Base-by-base conservation (phyloP, 306 rosid species). In the Casuarina cunninghamiana region DNA sequence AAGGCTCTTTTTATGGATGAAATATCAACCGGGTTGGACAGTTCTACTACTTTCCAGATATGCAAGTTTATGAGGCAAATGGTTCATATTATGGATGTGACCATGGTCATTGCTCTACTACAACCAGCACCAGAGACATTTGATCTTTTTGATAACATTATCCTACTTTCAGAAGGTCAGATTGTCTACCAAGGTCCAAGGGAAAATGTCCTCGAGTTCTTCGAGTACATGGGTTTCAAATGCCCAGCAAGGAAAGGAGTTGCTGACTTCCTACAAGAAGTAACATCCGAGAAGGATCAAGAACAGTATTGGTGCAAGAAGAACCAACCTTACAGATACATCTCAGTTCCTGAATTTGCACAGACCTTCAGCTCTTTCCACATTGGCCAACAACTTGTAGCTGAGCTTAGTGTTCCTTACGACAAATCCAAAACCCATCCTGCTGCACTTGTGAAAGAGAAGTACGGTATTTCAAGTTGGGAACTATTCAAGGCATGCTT, bases 11-110 rank as follows among this genome's bases (percentile, higher is more conserved):
- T 94, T 63, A 91, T 94, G 98, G 97, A 91, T 79, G 97, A 94
- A 75, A 91, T 94, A 63, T 94, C 98, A 53, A 94, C 98, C 7
- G 98, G 98, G 2, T 82, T 94, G 67, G 98, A 94, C 74, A 94
- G 98, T 79, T 90, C 98, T 41, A 91, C 98, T 54, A 91, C 98
- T 11, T 94, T 90, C 57, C 97, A 94, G 75, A 94, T 91, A 44
- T 83, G 91, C 89, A 91, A 83, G 76, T 91, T 81, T 86, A 82
- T 94, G 94, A 86, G 88, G 73, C 98, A 94, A 69, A 83, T 94
- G 96, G 98, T 91, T 80, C 98, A 94, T 76, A 89, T 90, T 60
- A 82, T 87, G 86, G 98, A 94, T 62, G 88, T 86, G 41, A 89
- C 98, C 13, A 89, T 89, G 93, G 81, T 84, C 51, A 74, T 94